phyloP scores from a whole-genome alignment of 768 basidiomycete species.

The Amanita rubescens region DNA sequence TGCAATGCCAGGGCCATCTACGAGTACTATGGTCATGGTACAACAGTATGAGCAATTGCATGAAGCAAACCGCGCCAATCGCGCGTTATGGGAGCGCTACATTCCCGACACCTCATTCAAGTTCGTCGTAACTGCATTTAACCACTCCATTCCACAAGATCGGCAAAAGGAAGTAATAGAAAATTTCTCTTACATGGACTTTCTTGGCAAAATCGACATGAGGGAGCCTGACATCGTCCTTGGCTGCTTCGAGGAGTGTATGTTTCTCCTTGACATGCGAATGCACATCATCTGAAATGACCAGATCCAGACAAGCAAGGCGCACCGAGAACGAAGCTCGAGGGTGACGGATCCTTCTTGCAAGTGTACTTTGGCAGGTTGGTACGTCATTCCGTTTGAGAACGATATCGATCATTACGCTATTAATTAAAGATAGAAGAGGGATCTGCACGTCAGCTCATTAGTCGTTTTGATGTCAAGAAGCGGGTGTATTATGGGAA shows the following conservation, averaged over 20 bases:
- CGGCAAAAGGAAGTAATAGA: constrained; percentile 66
- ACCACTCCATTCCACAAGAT: constrained; percentile 62
- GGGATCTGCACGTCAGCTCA: constrained; percentile 61
- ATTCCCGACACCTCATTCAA: constrained; percentile 69
- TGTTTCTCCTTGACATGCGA: background rate
- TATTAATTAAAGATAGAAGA: constrained; percentile 36
- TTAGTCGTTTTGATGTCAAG: constrained; percentile 78
- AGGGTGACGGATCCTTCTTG: constrained; percentile 60
- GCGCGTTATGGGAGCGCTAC: constrained; percentile 50
- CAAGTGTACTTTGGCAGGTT: constrained; percentile 82
- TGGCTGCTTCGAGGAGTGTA: constrained; percentile 85
- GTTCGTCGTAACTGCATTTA: constrained; percentile 68
- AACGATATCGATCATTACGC: background rate
- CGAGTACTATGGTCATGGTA: constrained; percentile 69
- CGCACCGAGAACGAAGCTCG: constrained; percentile 36
- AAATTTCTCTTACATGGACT: constrained; percentile 79
- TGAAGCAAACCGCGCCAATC: constrained; percentile 34
- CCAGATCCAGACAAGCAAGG: constrained; percentile 47
- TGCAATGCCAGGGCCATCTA: constrained; percentile 52
- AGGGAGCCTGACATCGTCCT: constrained; percentile 67
- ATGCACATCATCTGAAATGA: background rate
- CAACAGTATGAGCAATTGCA: constrained; percentile 69
- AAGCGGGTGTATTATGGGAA: constrained; percentile 89
- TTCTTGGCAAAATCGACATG: constrained; percentile 77
- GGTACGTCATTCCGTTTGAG: constrained; percentile 40